A percentile compares a stretch with the other conserved stretches of the same genome.
Conservation (phyloP, 805 yeast species). For the Yarrowia phangngaensis region DNA sequence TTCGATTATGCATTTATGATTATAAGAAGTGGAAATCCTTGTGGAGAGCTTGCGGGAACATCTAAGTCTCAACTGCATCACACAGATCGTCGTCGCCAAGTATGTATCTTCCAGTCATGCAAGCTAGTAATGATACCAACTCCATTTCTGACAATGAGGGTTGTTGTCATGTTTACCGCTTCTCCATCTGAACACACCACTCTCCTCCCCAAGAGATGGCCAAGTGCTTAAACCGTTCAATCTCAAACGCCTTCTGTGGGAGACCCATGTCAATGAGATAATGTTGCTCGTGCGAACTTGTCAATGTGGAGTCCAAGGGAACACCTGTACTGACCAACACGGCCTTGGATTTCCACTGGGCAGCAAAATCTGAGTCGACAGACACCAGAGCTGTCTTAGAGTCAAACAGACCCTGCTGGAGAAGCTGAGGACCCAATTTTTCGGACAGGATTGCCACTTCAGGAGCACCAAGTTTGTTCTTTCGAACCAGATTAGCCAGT, state of each 20-base stretch:
- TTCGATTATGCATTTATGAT: no score
- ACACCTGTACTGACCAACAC: constrained; percentile 8
- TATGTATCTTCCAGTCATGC: no score
- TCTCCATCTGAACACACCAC: constrained; percentile 17
- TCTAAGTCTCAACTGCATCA: no score
- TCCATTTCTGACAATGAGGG: neutral
- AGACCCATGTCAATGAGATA: constrained; percentile 67
- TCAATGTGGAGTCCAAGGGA: constrained; percentile 39
- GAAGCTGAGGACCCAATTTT: neutral
- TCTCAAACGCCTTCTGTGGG: constrained; percentile 54
- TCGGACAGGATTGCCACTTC: constrained; percentile 10
- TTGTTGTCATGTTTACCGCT: neutral
- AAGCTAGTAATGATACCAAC: no score
- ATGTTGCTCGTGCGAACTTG: constrained; percentile 53
- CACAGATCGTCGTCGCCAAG: no score
- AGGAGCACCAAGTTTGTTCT: constrained; percentile 14
- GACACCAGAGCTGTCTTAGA: constrained; percentile 6
- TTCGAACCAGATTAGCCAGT: constrained; percentile 2
- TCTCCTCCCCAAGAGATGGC: constrained; percentile 17
- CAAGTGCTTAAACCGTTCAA: constrained; percentile 44
- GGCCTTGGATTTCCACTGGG: constrained; percentile 17
- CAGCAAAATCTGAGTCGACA: constrained; percentile 1
- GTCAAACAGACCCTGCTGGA: constrained; percentile 6
- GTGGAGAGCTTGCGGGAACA: no score
- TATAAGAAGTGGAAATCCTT: no score